Evolutionary conservation across 495 filamentous ascomycete species (phyloP).

Genomic region (Haplographium delicatum): DNA sequence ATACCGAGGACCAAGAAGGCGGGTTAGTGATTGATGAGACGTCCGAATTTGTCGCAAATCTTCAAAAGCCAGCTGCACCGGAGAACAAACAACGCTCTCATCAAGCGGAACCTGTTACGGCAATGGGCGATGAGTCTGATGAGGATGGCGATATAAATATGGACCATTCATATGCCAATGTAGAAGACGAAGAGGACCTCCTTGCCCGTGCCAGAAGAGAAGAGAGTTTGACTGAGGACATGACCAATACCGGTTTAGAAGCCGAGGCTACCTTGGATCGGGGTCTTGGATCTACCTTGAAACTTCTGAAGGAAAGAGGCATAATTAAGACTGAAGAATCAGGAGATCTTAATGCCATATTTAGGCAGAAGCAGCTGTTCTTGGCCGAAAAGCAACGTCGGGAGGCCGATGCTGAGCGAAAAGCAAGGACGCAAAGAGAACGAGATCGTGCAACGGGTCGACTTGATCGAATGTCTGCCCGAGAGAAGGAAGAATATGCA

Average conservation of each 20-base stretch:
- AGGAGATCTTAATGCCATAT: slow-evolving; percentile 58
- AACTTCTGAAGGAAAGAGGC: slow-evolving; percentile 76
- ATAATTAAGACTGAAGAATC: slow-evolving; percentile 62
- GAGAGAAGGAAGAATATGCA: slow-evolving; percentile 87
- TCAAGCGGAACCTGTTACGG: slow-evolving; percentile 33
- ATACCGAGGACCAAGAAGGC: slow-evolving; percentile 51
- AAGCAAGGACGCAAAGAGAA: slow-evolving; percentile 79
- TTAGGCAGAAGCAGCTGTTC: slow-evolving; percentile 76
- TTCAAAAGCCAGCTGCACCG: slow-evolving; percentile 65
- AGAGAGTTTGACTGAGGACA: slow-evolving; percentile 40
- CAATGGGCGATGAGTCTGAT: slow-evolving; percentile 46
- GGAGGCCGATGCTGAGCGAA: slow-evolving; percentile 69
- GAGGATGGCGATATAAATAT: slow-evolving; percentile 59
- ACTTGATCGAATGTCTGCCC: slow-evolving; percentile 78
- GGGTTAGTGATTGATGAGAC: slow-evolving; percentile 92
- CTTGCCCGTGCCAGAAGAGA: slow-evolving; percentile 48
- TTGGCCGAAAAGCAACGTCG: slow-evolving; percentile 68
- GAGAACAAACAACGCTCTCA: slow-evolving; percentile 46
- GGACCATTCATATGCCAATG: slow-evolving; percentile 52
- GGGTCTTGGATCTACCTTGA: slow-evolving; percentile 76
- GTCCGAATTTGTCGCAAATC: slow-evolving; percentile 84
- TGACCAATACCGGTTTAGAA: slow-evolving; percentile 71
- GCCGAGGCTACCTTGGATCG: slow-evolving; percentile 73
- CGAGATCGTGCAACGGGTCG: slow-evolving; percentile 75
- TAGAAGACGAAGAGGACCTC: slow-evolving; percentile 50